Conservation (phyloP, 768 basidiomycete genomes). For the Pleurotus ostreatus region DNA sequence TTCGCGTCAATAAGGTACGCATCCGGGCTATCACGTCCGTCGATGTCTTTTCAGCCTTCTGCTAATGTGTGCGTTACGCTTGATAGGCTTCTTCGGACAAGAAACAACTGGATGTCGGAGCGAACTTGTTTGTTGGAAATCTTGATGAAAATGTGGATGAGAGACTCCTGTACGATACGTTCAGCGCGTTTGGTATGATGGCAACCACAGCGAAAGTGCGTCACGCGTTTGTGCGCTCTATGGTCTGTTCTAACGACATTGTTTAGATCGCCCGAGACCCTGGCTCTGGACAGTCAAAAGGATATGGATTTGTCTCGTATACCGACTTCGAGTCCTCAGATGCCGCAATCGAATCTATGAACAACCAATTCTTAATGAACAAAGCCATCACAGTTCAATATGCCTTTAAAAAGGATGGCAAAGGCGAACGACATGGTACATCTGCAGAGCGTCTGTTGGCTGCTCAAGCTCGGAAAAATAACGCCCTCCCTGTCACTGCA, state of each 20-base stretch:
- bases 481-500: conserved; percentile 75
- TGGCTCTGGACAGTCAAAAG: conserved; percentile 80
- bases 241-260: neutral
- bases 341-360: conserved; percentile 95
- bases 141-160: conserved; percentile 96
- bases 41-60: neutral
- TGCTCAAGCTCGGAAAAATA: conserved; percentile 93
- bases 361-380: conserved; percentile 96
- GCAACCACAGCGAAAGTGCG: conserved; percentile 84
- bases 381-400: conserved; percentile 97
- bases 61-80: conserved; percentile 9
- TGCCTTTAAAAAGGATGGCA: conserved; percentile 99
- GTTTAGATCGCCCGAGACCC: conserved; percentile 91
- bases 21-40: neutral
- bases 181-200: conserved; percentile 92
- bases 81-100: conserved; percentile 92
- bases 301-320: conserved; percentile 96
- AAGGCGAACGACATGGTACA: conserved; percentile 96
- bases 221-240: conserved; percentile 13
- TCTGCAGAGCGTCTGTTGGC: conserved; percentile 95
- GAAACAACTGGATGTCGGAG: conserved; percentile 96
- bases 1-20: conserved; percentile 95
- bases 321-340: conserved; percentile 98
- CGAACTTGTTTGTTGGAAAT: conserved; percentile 95
- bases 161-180: conserved; percentile 87